Evolutionary conservation across 2,329 filamentous ascomycete genomes (phyloP).

Genomic region (Fusarium longipes): DNA sequence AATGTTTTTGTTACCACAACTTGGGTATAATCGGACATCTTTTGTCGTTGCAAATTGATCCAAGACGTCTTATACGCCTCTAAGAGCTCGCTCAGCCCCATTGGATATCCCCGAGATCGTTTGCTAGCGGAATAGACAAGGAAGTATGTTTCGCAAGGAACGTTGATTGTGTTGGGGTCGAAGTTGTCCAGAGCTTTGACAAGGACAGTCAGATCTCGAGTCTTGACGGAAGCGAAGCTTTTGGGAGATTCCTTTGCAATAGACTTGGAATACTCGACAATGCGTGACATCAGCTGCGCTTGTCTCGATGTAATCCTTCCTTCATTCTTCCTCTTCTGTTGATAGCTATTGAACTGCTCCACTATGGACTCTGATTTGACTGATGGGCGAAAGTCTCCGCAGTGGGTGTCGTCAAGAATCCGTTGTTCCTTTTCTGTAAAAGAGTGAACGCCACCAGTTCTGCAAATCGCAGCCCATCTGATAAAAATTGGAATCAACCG

Average conservation of each 20-base stretch:
- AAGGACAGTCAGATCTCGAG: neutral
- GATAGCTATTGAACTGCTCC: neutral
- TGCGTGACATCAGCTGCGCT: neutral
- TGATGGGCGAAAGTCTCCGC: neutral
- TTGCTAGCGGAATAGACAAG: neutral
- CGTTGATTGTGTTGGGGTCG: neutral
- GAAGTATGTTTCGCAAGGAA: neutral
- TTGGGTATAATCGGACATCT: fast-evolving
- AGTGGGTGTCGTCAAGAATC: neutral
- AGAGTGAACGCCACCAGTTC: neutral
- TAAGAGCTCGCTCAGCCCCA: neutral
- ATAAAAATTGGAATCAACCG: neutral
- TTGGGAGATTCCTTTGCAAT: fast-evolving
- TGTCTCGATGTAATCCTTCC: neutral
- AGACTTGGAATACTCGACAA: neutral
- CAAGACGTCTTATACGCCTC: neutral
- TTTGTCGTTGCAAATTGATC: neutral
- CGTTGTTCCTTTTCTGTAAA: neutral
- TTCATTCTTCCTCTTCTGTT: neutral
- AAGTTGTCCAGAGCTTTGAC: neutral
- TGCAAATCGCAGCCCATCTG: neutral
- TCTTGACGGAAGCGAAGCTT: neutral
- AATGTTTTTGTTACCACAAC: fast-evolving
- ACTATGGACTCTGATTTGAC: fast-evolving
- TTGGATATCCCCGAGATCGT: fast-evolving